phyloP scores from a whole-genome alignment of 2,329 filamentous ascomycete species.

The Fusarium paranaense region DNA sequence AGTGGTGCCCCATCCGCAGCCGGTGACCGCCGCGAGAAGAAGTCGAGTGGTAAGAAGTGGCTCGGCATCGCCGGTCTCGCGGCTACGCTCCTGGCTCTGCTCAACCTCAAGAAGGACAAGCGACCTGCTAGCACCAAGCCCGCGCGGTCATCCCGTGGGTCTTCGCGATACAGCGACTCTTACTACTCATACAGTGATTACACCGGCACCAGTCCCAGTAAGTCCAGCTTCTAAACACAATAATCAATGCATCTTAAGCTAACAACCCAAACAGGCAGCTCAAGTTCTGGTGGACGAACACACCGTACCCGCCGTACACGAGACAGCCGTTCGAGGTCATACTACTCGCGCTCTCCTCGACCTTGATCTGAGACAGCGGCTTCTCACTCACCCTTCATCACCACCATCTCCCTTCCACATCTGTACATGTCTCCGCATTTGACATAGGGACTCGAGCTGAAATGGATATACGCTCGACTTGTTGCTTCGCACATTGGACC shows the following conservation, averaged over 20 bases:
- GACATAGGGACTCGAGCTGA: conserved; percentile 35
- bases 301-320: conserved; percentile 48
- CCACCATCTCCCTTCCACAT: conserved; percentile 19
- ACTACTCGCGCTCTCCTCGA: conserved; percentile 46
- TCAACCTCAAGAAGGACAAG: conserved; percentile 67
- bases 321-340: conserved; percentile 49
- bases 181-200: conserved; percentile 65
- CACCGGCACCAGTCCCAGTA: conserved; percentile 62
- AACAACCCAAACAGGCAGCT: conserved; percentile 54
- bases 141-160: conserved; percentile 52
- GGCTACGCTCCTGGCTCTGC: conserved; percentile 64
- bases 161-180: conserved; percentile 64
- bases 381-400: conserved; percentile 10
- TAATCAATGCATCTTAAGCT: conserved; percentile 16
- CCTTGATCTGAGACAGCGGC: conserved; percentile 26
- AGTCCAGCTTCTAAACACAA: conserved; percentile 48
- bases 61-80: conserved; percentile 64
- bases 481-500: conserved; percentile 35
- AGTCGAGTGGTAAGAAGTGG: conserved; percentile 62
- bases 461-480: conserved; percentile 37
- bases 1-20: conserved; percentile 55
- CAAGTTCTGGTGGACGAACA: conserved; percentile 59
- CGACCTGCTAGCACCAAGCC: conserved; percentile 55
- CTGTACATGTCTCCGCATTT: conserved; percentile 42
- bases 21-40: conserved; percentile 58